Base-by-base conservation (phyloP, 176 grass and related monocot species). In the Microstegium vimineum region DNA sequence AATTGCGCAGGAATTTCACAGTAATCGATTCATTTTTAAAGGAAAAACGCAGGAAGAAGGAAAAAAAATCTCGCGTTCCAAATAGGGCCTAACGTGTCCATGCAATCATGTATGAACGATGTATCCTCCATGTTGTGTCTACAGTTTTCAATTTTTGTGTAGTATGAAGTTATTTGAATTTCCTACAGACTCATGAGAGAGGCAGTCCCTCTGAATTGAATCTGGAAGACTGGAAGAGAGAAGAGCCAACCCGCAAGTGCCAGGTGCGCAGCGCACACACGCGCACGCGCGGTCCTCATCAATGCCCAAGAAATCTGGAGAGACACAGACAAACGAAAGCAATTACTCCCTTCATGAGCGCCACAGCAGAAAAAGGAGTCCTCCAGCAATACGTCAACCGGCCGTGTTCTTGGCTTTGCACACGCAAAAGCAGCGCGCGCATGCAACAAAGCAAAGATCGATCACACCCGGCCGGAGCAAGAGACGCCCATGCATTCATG, bases 261-360 rank as follows among this genome's bases (percentile, higher is more conserved):
- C 66, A 86, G 46, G 42, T 82, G 33, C 16, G 12, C 14, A 25
- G 12, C 14, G 20, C 34, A 2, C 33, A 37, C 0, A 25, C 10
- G 26, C n/a, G 1, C 17, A 14, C 67, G 30, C 71, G 14, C 27
- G 8, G 66, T 57, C 72, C 45, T 18, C 88, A 90, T 87, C 68
- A 87, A 90, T 83, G 88, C 84, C 88, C 84, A 87, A 79, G 84
- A 90, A 90, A 79, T 86, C 88, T 87, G 88, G 80, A 87, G 80
- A 61, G 83, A 78, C 51, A 13, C 28, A 40, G 17, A 74, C 76
- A 33, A 60, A 56, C 83, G 12, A 40, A 37, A 12, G 73, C 79
- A 74, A 86, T 90, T 79, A 90, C 88, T 90, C 38, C 13, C 7
- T 42, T 86, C 88, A 90, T 80, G 88, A 45, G 88, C 75, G 6